Evolutionary conservation across 331 rosid species (phyloP).

Genomic region (Arachis monticola): DNA sequence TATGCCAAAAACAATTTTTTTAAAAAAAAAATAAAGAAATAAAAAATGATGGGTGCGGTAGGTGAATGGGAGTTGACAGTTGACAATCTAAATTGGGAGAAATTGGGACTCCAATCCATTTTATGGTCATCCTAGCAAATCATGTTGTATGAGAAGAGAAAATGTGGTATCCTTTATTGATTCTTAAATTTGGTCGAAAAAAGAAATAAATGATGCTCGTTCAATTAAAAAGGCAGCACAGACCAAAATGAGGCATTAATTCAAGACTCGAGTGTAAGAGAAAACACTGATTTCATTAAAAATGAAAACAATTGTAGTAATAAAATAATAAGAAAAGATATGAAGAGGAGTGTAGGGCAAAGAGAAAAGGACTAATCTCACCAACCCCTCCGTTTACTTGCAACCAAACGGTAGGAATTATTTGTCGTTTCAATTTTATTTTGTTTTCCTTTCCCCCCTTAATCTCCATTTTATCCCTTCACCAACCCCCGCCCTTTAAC

Average conservation of each 20-base stretch:
- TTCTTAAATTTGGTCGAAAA: too few species aligned
- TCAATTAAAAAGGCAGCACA: too few species aligned
- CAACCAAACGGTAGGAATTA: constrained; percentile 24
- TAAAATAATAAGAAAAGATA: not conserved
- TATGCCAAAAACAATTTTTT: too few species aligned
- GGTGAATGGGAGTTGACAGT: not conserved
- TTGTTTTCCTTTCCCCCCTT: constrained; percentile 40
- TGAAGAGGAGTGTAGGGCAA: not conserved
- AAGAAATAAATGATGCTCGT: too few species aligned
- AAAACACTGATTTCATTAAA: too few species aligned
- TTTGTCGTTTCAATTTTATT: not conserved
- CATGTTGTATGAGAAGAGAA: too few species aligned
- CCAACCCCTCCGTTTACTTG: constrained; percentile 36
- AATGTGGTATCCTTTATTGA: too few species aligned
- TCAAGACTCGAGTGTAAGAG: too few species aligned
- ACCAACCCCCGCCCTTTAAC: constrained; percentile 39
- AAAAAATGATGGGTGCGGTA: not conserved
- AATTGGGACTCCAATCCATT: not conserved
- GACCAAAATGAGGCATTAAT: too few species aligned
- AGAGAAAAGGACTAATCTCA: not conserved
- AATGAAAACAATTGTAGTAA: too few species aligned
- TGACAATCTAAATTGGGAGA: not conserved
- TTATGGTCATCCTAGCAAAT: not conserved
- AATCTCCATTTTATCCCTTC: constrained; percentile 40
- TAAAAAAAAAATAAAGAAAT: too few species aligned